Percentiles rank a stretch among this genome's conserved stretches.
phyloP scores from a whole-genome alignment of 768 basidiomycete species.

The Sutorius australiensis region DNA sequence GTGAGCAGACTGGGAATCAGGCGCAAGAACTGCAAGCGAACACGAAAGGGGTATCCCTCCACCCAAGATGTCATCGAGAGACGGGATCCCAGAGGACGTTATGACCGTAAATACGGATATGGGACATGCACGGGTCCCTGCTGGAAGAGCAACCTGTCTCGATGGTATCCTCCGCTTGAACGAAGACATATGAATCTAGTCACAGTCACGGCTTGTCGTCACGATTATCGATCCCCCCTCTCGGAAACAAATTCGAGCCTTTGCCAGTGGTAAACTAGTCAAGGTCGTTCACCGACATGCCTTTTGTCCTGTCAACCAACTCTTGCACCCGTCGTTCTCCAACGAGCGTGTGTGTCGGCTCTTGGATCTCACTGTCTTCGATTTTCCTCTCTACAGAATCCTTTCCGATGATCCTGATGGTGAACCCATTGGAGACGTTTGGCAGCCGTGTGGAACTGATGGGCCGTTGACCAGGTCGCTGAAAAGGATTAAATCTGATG shows the following conservation, averaged over 20 bases:
- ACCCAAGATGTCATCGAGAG: slow-evolving; percentile 92
- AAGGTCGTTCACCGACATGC: slow-evolving; percentile 26
- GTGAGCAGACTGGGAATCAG: slow-evolving; percentile 84
- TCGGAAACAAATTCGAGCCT: neutral
- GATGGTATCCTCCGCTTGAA: slow-evolving; percentile 64
- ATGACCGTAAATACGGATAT: slow-evolving; percentile 52
- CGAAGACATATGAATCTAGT: slow-evolving; percentile 54
- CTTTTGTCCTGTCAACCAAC: slow-evolving; percentile 12
- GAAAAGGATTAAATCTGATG: slow-evolving; percentile 33
- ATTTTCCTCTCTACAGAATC: slow-evolving; percentile 5
- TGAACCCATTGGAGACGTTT: slow-evolving; percentile 32
- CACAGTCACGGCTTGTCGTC: slow-evolving; percentile 13
- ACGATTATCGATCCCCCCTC: neutral
- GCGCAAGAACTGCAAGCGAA: slow-evolving; percentile 67
- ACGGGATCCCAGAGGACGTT: slow-evolving; percentile 85
- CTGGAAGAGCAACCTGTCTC: slow-evolving; percentile 39
- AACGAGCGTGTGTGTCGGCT: neutral
- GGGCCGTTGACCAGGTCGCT: slow-evolving; percentile 31
- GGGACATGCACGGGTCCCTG: slow-evolving; percentile 58
- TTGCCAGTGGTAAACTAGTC: slow-evolving; percentile 23
- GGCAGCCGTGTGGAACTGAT: slow-evolving; percentile 26
- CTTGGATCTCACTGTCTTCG: neutral
- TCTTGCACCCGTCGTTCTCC: slow-evolving; percentile 7
- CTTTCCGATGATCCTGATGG: slow-evolving; percentile 25
- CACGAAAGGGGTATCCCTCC: slow-evolving; percentile 86